These are phyloP conservation scores for Podospora comata DNA, from an alignment of 495 filamentous ascomycete genomes.

Conservation along the genomic window DNA sequence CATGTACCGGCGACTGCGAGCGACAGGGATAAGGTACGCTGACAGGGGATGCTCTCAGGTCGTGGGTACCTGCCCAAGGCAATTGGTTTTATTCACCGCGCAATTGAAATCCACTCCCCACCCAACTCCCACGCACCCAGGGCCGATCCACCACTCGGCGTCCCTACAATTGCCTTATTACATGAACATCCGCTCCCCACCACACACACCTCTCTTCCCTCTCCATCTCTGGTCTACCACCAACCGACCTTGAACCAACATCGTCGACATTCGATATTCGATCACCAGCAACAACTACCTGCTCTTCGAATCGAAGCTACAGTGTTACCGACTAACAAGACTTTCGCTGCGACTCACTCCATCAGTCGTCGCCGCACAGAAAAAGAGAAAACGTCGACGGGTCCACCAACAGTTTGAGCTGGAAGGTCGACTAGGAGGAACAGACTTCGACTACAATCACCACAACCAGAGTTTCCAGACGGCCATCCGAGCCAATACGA, in stretches of 20 bases:
- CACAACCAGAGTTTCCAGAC: background rate
- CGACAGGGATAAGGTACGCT: constrained; percentile 13
- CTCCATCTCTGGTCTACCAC: constrained; percentile 21
- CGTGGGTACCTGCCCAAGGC: constrained; percentile 24
- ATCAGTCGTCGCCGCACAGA: constrained; percentile 6
- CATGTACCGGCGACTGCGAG: constrained; percentile 30
- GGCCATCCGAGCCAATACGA: background rate
- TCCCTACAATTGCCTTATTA: constrained; percentile 31
- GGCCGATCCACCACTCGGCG: constrained; percentile 22
- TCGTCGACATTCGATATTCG: constrained; percentile 10
- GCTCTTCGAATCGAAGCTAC: background rate
- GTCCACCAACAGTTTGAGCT: background rate
- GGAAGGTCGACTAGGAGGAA: constrained; percentile 1
- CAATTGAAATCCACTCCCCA: constrained; percentile 7
- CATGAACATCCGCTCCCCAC: constrained; percentile 38
- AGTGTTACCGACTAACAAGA: background rate
- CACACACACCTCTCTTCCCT: constrained; percentile 29
- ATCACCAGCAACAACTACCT: constrained; percentile 1
- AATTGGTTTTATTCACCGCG: constrained; percentile 30
- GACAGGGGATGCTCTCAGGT: background rate
- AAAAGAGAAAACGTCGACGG: background rate
- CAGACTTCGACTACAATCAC: constrained; percentile 3
- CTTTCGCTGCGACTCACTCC: constrained; percentile 3
- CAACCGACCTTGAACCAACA: constrained; percentile 20
- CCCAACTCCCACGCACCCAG: constrained; percentile 22